A percentile compares a stretch with the other conserved stretches of the same genome.
These are phyloP conservation scores for Ophiostoma triangulosporum DNA, from an alignment of 2,329 filamentous ascomycete genomes.

Conservation along the genomic window DNA sequence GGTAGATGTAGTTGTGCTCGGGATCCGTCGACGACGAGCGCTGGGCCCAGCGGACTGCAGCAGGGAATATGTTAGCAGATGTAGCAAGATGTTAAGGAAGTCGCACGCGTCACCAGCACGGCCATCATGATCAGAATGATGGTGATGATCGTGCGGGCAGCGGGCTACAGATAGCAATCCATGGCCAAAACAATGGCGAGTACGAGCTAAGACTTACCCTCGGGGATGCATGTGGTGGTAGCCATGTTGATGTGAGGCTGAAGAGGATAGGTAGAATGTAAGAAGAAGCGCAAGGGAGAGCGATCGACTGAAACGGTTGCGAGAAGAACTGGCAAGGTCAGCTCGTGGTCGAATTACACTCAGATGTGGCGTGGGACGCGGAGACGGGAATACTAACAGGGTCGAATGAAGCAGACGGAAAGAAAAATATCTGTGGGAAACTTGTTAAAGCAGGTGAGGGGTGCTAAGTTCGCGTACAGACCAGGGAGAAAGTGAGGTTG, in stretches of 20 bases:
- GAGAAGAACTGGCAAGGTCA: neutral
- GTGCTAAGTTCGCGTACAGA: neutral
- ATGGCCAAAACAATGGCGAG: neutral
- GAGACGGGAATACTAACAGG: neutral
- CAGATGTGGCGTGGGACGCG: too few species aligned
- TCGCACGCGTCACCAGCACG: neutral
- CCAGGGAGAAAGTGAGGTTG: constrained; percentile 7
- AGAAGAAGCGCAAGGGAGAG: neutral
- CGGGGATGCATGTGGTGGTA: constrained; percentile 21
- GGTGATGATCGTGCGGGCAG: too few species aligned
- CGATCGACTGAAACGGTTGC: neutral
- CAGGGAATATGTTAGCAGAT: neutral
- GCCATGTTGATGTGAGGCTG: constrained; percentile 15
- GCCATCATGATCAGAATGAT: neutral
- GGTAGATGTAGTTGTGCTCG: constrained; percentile 86
- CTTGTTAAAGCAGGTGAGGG: neutral
- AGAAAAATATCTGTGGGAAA: too few species aligned
- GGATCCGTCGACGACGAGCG: constrained; percentile 71
- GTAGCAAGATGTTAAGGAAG: neutral
- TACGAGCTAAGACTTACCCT: constrained; percentile 27
- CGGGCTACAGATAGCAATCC: too few species aligned
- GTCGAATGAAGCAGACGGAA: neutral
- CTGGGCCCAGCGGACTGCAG: constrained; percentile 88
- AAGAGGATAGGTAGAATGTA: neutral
- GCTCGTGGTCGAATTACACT: neutral